A percentile compares a stretch with the other conserved stretches of the same genome.
phyloP scores from a whole-genome alignment of 2,329 filamentous ascomycete genomes.

The Penicillium oxalicum region DNA sequence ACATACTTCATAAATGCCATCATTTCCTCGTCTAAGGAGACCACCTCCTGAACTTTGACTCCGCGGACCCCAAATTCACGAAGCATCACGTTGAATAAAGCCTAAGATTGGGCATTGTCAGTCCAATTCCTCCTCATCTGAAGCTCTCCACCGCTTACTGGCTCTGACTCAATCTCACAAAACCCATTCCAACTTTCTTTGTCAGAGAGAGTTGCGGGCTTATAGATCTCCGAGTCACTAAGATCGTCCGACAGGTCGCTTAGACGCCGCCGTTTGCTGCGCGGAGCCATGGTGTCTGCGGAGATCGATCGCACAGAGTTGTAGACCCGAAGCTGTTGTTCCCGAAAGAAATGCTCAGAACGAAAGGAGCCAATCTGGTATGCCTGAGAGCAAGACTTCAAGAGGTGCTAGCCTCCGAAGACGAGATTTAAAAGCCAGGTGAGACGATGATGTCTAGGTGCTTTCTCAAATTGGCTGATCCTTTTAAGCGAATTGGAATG shows the following conservation, averaged over 20 bases:
- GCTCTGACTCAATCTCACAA: slow-evolving; percentile 80
- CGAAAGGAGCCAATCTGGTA: no score
- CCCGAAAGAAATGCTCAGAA: background rate
- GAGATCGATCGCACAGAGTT: background rate
- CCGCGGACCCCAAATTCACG: slow-evolving; percentile 68
- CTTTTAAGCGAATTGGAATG: no score
- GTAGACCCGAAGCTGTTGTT: background rate
- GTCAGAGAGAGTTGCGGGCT: slow-evolving; percentile 31
- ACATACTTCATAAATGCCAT: slow-evolving; percentile 58
- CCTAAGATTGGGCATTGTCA: slow-evolving; percentile 42
- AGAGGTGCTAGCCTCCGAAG: no score
- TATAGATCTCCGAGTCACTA: slow-evolving; percentile 23
- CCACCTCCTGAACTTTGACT: slow-evolving; percentile 70
- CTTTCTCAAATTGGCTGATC: no score
- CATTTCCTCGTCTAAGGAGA: slow-evolving; percentile 62
- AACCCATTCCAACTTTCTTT: slow-evolving; percentile 44
- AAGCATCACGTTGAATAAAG: slow-evolving; percentile 80
- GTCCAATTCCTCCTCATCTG: background rate
- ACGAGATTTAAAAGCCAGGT: no score
- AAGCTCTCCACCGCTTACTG: slow-evolving; percentile 48
- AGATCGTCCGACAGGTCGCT: slow-evolving; percentile 16
- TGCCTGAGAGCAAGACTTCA: no score
- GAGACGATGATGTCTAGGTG: no score
- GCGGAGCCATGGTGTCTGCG: slow-evolving; percentile 23
- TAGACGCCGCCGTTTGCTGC: slow-evolving; percentile 26